A percentile compares a stretch with the other conserved stretches of the same genome.
Evolutionary conservation across 495 filamentous ascomycete species (phyloP).

Genomic region (Sphaerosporella brunnea): DNA sequence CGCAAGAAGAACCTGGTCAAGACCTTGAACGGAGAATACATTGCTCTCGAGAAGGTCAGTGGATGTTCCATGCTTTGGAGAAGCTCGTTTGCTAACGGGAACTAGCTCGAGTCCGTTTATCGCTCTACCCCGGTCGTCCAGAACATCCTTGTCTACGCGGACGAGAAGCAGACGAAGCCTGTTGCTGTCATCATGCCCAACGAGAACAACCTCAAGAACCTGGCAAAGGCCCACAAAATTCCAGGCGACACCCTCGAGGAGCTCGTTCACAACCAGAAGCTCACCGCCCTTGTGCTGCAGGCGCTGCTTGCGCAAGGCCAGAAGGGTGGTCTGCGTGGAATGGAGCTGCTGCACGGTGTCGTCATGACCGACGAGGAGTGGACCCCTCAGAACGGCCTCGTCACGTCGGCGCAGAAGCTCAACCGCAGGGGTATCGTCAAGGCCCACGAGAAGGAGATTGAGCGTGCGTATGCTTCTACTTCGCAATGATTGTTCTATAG

Average conservation of each 20-base stretch:
- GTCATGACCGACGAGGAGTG: conserved; percentile 92
- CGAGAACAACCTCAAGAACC: conserved; percentile 67
- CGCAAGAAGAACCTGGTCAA: conserved; percentile 98
- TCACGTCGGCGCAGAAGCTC: conserved; percentile 61
- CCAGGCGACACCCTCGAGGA: conserved; percentile 50
- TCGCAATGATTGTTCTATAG: conserved; percentile 4
- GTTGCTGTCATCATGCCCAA: conserved; percentile 86
- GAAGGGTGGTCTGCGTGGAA: conserved; percentile 57
- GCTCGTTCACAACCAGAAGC: conserved; percentile 66
- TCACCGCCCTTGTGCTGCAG: conserved; percentile 60
- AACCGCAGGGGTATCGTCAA: conserved; percentile 50
- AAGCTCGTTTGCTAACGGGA: neutral
- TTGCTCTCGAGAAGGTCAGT: conserved; percentile 74
- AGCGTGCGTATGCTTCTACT: conserved; percentile 36
- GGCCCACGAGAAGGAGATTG: conserved; percentile 48
- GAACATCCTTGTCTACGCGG: conserved; percentile 93
- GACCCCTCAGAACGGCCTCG: conserved; percentile 74
- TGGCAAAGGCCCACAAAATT: conserved; percentile 56
- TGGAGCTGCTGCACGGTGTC: conserved; percentile 85
- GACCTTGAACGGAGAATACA: conserved; percentile 92
- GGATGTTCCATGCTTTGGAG: neutral
- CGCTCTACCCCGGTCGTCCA: conserved; percentile 65
- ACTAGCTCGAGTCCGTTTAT: conserved; percentile 74
- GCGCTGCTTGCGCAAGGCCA: conserved; percentile 63
- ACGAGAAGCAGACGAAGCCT: conserved; percentile 61